A percentile compares a stretch with the other conserved stretches of the same genome.
Evolutionary conservation across 2,329 filamentous ascomycete species (phyloP).

Genomic region (Fusarium anguioides): DNA sequence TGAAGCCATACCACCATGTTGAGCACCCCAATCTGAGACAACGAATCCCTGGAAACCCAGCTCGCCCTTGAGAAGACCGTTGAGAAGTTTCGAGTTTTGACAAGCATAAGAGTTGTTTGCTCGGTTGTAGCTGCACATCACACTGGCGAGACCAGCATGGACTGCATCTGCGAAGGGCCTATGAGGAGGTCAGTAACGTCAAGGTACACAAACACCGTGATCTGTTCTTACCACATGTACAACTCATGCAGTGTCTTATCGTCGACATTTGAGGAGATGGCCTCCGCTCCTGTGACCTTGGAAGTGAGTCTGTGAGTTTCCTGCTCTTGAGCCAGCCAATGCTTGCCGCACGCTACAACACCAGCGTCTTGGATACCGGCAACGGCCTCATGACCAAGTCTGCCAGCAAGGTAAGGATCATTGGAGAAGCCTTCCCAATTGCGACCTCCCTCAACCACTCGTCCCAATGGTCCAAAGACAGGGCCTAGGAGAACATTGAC

Average conservation of each 20-base stretch:
- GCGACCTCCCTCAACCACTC: not conserved
- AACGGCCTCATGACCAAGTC: not conserved
- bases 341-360: conserved; percentile 15
- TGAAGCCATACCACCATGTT: conserved; percentile 11
- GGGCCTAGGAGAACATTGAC: conserved; percentile 8
- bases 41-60: conserved; percentile 77
- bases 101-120: conserved; percentile 65
- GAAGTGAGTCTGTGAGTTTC: not conserved
- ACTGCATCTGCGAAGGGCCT: conserved; percentile 78
- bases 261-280: conserved; percentile 17
- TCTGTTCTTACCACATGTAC: conserved; percentile 69
- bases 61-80: conserved; percentile 72
- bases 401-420: conserved; percentile 14
- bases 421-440: conserved; percentile 22
- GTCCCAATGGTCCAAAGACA: not conserved
- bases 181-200: fast-evolving
- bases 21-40: conserved; percentile 60
- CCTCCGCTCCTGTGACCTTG: not conserved
- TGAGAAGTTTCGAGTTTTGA: conserved; percentile 21
- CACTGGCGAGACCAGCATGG: conserved; percentile 76
- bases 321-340: conserved; percentile 17
- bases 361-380: conserved; percentile 15
- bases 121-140: conserved; percentile 86
- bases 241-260: conserved; percentile 64
- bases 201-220: fast-evolving